Evolutionary conservation across 495 filamentous ascomycete genomes (phyloP).

Genomic region (Sphaerosporella brunnea): DNA sequence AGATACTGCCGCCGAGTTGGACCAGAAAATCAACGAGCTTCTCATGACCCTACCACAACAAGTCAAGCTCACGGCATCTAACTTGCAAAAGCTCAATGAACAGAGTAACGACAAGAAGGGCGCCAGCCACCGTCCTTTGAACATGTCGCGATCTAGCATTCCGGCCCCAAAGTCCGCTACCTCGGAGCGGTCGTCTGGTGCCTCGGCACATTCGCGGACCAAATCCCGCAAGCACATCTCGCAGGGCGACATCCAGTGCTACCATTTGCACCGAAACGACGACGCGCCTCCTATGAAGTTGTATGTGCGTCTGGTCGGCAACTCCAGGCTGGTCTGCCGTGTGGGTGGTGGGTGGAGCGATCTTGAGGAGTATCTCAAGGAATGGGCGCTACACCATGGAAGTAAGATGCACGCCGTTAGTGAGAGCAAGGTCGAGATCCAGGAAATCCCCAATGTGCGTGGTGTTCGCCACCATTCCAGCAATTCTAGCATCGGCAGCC

Average conservation of each 20-base stretch:
- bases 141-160: conserved; percentile 13
- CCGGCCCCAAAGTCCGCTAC: conserved; percentile 28
- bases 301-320: conserved; percentile 79
- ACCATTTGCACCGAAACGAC: conserved; percentile 72
- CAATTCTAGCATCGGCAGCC: not conserved
- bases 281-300: conserved; percentile 78
- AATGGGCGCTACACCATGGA: conserved; percentile 81
- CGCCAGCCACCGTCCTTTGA: conserved; percentile 7
- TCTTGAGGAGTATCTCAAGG: conserved; percentile 79
- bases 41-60: conserved; percentile 60
- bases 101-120: conserved; percentile 11
- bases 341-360: conserved; percentile 96
- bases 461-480: conserved; percentile 8
- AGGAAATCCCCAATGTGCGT: conserved; percentile 30
- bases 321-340: conserved; percentile 91
- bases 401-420: conserved; percentile 18
- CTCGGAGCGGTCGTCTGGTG: conserved; percentile 48
- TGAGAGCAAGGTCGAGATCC: conserved; percentile 30
- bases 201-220: conserved; percentile 35
- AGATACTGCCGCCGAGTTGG: conserved; percentile 45
- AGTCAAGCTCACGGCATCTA: conserved; percentile 51
- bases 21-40: conserved; percentile 71
- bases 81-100: conserved; percentile 28
- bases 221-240: conserved; percentile 31
- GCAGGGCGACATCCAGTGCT: conserved; percentile 63